A percentile compares a stretch with the other conserved stretches of the same genome.
Evolutionary conservation across 352 stramenopile genomes (phyloP).

Genomic region (Pythium monospermum): DNA sequence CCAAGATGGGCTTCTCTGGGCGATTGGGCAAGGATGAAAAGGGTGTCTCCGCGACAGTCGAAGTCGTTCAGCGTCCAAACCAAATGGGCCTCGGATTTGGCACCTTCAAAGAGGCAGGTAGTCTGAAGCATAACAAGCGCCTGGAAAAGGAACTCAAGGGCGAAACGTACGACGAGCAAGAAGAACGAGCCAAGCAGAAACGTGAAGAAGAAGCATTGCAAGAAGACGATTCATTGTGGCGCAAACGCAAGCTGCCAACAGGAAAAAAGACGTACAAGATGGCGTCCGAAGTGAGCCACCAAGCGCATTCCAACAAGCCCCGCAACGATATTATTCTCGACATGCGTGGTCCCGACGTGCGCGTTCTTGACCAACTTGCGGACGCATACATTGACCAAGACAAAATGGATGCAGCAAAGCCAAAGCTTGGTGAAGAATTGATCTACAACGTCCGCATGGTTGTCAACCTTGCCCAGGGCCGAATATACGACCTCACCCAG

Average conservation of each 20-base stretch:
- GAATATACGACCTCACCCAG: constrained; percentile 72
- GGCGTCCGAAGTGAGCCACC: constrained; percentile 58
- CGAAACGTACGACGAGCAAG: constrained; percentile 48
- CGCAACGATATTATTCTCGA: constrained; percentile 78
- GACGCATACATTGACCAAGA: constrained; percentile 53
- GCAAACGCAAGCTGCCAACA: constrained; percentile 54
- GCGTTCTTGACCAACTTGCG: constrained; percentile 61
- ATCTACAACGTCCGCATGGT: constrained; percentile 90
- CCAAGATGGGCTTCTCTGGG: constrained; percentile 95
- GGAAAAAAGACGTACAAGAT: constrained; percentile 55
- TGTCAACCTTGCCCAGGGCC: constrained; percentile 75
- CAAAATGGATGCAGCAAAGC: constrained; percentile 36
- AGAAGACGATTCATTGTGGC: constrained; percentile 78
- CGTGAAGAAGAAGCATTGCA: constrained; percentile 22
- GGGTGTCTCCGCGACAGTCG: constrained; percentile 89
- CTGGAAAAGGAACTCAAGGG: constrained; percentile 90
- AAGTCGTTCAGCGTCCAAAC: constrained; percentile 90
- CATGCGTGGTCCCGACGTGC: constrained; percentile 83
- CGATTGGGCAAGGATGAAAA: constrained; percentile 91
- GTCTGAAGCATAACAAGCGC: constrained; percentile 89
- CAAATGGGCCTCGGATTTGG: constrained; percentile 93
- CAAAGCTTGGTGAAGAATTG: constrained; percentile 87
- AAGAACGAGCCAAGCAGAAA: constrained; percentile 29
- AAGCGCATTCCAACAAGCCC: constrained; percentile 40
- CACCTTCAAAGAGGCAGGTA: constrained; percentile 90